Evolutionary conservation across 768 basidiomycete genomes (phyloP), one percentile per base, ranked within the genome.

Genomic region (Trametes gibbosa): DNA sequence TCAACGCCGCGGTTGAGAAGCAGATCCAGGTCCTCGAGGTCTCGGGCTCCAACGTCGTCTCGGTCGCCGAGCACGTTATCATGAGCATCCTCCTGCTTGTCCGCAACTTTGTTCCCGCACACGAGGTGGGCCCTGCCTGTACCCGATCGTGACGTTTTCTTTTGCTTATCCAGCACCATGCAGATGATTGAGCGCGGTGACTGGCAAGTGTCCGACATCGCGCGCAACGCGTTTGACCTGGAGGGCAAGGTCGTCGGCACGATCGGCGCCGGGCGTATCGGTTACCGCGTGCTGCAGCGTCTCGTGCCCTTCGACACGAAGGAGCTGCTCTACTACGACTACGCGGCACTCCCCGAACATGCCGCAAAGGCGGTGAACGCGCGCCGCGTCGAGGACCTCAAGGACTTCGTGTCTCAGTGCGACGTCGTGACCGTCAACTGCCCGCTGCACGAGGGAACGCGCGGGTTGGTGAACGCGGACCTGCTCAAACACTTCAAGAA

Each of bases 181-280:
- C 60, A 87, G 84, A 89, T 90, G 87, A 89, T 92, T 63, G 84
- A 90, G 65, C 79, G 81, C 34, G 90, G 91, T 45, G 88, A 91
- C 66, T 96, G 95, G 94, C 79, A 88, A 72, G 92, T 94, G 49
- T 90, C 91, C 17, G 81, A 88, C 2, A 74, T 92, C 62, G 92
- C 91, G 2, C 83, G 92, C 63, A 85, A 89, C 67, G 87, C 93
- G 13, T 96, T 81, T 69, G 95, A 96, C 73, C 77, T 97, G 61
- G 95, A 96, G 75, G 84, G 82, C 71, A 97, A 96, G 76, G 89
- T 93, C 53, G 85, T 95, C 53, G 94, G 93, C 17, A 95, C 94
- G 43, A 91, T 97, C 61, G 93, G 92, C 55, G 59, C 79, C 77
- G 85, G 85, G 27, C 77, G 85, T 55, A 95, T 95, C 69, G 94